Base-by-base conservation (phyloP, 2,329 filamentous ascomycete species). In the Pyricularia sp. region DNA sequence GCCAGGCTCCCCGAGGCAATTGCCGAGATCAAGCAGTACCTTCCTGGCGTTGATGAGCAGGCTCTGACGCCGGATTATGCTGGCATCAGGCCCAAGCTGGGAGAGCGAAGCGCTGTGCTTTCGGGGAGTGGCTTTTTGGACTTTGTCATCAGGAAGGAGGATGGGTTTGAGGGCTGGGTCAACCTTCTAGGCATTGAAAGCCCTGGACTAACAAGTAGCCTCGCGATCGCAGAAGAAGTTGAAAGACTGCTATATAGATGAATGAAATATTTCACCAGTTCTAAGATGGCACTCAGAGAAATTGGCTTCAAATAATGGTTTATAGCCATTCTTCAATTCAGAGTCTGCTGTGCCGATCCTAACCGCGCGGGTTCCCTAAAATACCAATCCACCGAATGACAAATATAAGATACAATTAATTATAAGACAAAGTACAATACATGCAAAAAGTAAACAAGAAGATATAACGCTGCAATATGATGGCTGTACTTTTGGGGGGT, bases 151-250 rank as follows among this genome's bases (percentile, higher is more conserved):
- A 76, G 81, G 67, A 84, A 83, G 70, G 93, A 96, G 75, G 83
- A 91, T 1, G 92, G 89, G 0, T 92, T 84, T 70, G 77, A 83
- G 1, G 93, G 91, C 1, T 97, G 93, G 82, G 82, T 97, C 9
- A 97, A 97, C 78, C 73, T 97, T 69, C 73, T 97, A 70, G 93
- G 92, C 0, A 97, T 97, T 70, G 93, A 97, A 79, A 96, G 91
- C 75, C 93, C 93, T 0, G 93, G 93, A 4, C 77, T 97, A 74
- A 97, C 93, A 61, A 94, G 90, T 74, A 86, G 83, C 70, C 77
- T 97, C 77, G 92, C 92, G 1, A 93, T 97, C 75, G 93, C 82
- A 3, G 90, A 96, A 72, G 83, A 84, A 79, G 92, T 96, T 0
- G 74, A 77, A 59, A 71, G 73, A 63, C 68, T 86, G 63, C 67